Evolutionary conservation across 2,329 filamentous ascomycete species (phyloP), one percentile per base, ranked within the genome.

Genomic region (Monilinia polystroma): DNA sequence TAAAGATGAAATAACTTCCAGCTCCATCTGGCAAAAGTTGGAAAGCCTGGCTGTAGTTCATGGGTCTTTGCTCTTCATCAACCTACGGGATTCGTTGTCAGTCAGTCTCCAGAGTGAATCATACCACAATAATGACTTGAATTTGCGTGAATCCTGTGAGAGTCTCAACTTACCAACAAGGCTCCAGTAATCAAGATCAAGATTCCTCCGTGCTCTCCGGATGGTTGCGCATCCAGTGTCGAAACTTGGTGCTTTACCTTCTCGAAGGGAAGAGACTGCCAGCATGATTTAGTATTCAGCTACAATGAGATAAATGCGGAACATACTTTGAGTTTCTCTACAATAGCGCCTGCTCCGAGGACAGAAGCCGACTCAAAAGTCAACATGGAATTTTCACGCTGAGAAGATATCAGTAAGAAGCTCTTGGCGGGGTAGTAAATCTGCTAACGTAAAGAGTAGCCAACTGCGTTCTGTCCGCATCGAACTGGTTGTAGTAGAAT

Each of bases 1-100:
- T 97, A 82, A 89, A 89, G 77, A 98, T 90, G 79, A 87, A 97
- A 83, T 90, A 97, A 80, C 84, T 87, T 73, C 87, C 89, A 62
- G 75, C 72, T 38, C 80, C 80, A 66, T 92, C 90, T 69, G 87
- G 88, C 72, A 87, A 80, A 70, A 98, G 89, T 80, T 96, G 90
- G 86, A 98, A 98, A 66, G 86, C 81, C 82, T 98, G 93, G 66
- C 89, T 89, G 81, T 93, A 99, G 85, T 87, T 93, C 90, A 97
- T 95, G 55, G 92, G 91, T 75, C 87, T 87, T 78, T 90, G 84
- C 80, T 93, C 88, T 73, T 93, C 93, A 71, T 97, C 92, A 74
- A 96, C 88, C 92, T 96, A 32, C 45, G 26, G 12, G 58, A n/a
- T 12, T 49, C 14, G 52, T 14, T n/a, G 54, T 67, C 11, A 70